Evolutionary conservation across 257 asterid genomes (phyloP).

Genomic region (Buddleja alternifolia): DNA sequence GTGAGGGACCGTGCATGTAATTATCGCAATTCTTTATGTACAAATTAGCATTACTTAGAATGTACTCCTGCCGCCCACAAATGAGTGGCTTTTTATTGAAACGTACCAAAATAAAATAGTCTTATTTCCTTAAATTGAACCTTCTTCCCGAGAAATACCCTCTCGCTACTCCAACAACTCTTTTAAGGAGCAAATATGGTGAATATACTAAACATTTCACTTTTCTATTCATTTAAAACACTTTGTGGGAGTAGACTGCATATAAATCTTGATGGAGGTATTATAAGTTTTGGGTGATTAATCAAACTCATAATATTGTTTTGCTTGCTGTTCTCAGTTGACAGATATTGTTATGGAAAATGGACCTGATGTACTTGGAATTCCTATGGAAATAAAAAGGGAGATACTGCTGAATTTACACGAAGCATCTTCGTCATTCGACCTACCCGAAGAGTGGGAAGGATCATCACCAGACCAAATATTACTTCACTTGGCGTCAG

Average conservation of each 20-base stretch:
- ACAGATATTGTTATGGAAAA: constrained; percentile 73
- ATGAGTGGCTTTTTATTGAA: too few species aligned
- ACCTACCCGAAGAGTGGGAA: constrained; percentile 92
- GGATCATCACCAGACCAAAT: constrained; percentile 83
- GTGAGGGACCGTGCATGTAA: neutral
- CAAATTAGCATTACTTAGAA: constrained; percentile 8
- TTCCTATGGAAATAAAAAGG: constrained; percentile 74
- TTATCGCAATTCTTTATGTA: neutral
- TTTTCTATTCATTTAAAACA: too few species aligned
- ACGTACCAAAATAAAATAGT: too few species aligned
- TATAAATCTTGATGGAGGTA: neutral
- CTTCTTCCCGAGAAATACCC: too few species aligned
- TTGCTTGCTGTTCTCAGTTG: constrained; percentile 51
- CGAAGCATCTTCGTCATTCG: constrained; percentile 63
- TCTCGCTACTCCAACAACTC: too few species aligned
- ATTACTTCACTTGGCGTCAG: constrained; percentile 75
- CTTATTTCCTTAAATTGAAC: too few species aligned
- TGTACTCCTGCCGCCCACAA: too few species aligned
- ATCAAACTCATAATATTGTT: constrained; percentile 15
- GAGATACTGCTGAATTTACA: constrained; percentile 77
- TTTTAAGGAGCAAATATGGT: too few species aligned
- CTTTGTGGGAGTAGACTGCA: too few species aligned
- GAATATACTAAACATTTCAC: too few species aligned
- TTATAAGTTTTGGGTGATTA: neutral
- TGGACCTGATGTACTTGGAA: constrained; percentile 64